Evolutionary conservation across 176 grass and related monocot genomes (phyloP), one percentile per base, ranked within the genome.

Genomic region (Alloteropsis semialata): DNA sequence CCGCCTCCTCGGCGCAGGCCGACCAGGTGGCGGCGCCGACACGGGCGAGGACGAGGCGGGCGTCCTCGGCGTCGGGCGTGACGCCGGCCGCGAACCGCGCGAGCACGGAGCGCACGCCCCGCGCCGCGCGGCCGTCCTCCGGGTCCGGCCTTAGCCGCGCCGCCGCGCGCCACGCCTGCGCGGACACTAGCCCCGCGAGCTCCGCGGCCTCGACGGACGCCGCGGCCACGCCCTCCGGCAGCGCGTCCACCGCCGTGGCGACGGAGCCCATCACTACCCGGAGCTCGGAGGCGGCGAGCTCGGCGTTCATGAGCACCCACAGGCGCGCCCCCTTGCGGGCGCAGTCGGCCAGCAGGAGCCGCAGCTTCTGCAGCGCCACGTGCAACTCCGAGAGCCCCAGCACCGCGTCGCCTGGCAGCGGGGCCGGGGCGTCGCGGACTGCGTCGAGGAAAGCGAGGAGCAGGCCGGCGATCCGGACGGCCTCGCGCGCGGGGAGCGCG

Each of bases 331-430:
- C 93, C 22, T 36, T 78, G n/a, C 67, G n/a, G 24, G 27, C 36
- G 53, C 80, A 87, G 54, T 99, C 91, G 11, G 37, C 54, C 12
- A 95, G 75, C 50, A 99, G 63, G 68, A 91, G 67, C 45, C 69
- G 76, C 27, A 96, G 64, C 77, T 93, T 99, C 76, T 96, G 96
- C 30, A 98, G 38, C 21, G 96, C 79, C 21, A 98, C 84, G 88
- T 98, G 93, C 34, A 98, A 82, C 85, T 98, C 96, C 10, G 89
- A 93, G n/a, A 98, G 79, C 24, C 87, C 84, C 18, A 98, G 82
- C 33, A 86, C 72, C 3, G 81, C 73, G 1, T 50, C 87, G 1
- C 42, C 56, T 0, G 77, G 68, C 3, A 85, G 18, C 15, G 33
- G 8, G 34, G 34, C 34, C 34, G 41, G 18, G 27, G 6, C n/a